A percentile compares a stretch with the other conserved stretches of the same genome.
Conservation (phyloP, 495 filamentous ascomycete genomes). For the Penicillium antarcticum region DNA sequence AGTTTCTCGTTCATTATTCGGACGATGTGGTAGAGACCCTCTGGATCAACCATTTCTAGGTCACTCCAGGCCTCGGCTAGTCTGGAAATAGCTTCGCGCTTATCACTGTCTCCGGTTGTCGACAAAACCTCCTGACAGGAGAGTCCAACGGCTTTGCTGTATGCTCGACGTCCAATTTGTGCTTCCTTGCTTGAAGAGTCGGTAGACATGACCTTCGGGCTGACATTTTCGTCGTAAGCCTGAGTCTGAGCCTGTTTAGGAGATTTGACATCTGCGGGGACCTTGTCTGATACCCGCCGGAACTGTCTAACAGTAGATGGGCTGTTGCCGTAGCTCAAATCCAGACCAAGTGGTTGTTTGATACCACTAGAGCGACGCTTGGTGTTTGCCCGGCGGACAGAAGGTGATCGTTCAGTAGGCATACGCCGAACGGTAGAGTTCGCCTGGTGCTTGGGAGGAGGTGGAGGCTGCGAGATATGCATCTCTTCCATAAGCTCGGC, state of each 20-base stretch:
- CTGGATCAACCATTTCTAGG: slow-evolving; percentile 83
- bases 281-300: slow-evolving; percentile 76
- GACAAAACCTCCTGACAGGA: slow-evolving; percentile 80
- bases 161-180: slow-evolving; percentile 72
- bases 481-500: slow-evolving; percentile 40
- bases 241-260: slow-evolving; percentile 15
- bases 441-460: slow-evolving; percentile 35
- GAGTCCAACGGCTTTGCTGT: slow-evolving; percentile 72
- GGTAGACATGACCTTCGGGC: slow-evolving; percentile 30
- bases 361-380: slow-evolving; percentile 54
- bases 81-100: slow-evolving; percentile 75
- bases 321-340: slow-evolving; percentile 86
- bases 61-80: slow-evolving; percentile 81
- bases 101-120: slow-evolving; percentile 68
- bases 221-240: slow-evolving; percentile 45
- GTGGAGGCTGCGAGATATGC: slow-evolving; percentile 35
- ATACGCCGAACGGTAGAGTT: slow-evolving; percentile 53
- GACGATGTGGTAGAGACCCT: slow-evolving; percentile 83
- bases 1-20: slow-evolving; percentile 63
- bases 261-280: slow-evolving; percentile 33
- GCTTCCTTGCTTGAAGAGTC: slow-evolving; percentile 67
- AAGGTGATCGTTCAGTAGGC: slow-evolving; percentile 46
- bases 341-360: slow-evolving; percentile 75
- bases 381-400: slow-evolving; percentile 38
- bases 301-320: slow-evolving; percentile 88